A percentile compares a stretch with the other conserved stretches of the same genome.
These are phyloP conservation scores for Malus fusca DNA, from an alignment of 306 rosid genomes.

Conservation along the genomic window DNA sequence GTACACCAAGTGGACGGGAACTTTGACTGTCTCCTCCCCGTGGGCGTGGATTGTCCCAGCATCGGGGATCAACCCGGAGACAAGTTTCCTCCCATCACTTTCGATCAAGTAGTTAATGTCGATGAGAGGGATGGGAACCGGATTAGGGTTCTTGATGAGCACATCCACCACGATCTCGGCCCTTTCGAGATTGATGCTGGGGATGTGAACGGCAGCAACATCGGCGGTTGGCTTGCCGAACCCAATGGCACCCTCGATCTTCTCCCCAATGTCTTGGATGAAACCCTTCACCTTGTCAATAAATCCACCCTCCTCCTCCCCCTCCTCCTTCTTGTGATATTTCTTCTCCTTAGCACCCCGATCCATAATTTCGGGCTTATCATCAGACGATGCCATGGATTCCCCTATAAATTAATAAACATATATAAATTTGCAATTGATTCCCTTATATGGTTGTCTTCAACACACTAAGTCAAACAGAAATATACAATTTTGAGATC, in stretches of 20 bases:
- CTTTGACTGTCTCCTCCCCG: conserved; percentile 75
- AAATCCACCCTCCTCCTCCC: conserved; percentile 65
- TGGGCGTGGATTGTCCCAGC: conserved; percentile 84
- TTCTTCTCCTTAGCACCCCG: conserved; percentile 46
- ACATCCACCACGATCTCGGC: conserved; percentile 78
- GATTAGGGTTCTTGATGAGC: conserved; percentile 84
- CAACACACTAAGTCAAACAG: background rate
- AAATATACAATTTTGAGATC: too few relatives aligned
- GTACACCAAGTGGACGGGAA: conserved; percentile 62
- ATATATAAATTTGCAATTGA: background rate
- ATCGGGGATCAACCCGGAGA: conserved; percentile 90
- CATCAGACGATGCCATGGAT: conserved; percentile 44
- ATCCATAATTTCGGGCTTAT: conserved; percentile 48
- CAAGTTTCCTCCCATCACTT: conserved; percentile 80
- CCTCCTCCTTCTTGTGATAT: conserved; percentile 43
- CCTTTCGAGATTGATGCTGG: conserved; percentile 54
- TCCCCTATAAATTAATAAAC: background rate
- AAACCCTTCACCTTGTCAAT: conserved; percentile 85
- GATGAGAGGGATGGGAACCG: conserved; percentile 79
- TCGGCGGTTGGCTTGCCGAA: conserved; percentile 94
- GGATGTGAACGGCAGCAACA: conserved; percentile 59
- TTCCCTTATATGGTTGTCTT: background rate
- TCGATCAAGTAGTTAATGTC: conserved; percentile 81
- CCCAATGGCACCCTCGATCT: conserved; percentile 78
- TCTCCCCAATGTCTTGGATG: conserved; percentile 91